Conservation (phyloP, 768 basidiomycete genomes). For the Cantharellus anzutake region DNA sequence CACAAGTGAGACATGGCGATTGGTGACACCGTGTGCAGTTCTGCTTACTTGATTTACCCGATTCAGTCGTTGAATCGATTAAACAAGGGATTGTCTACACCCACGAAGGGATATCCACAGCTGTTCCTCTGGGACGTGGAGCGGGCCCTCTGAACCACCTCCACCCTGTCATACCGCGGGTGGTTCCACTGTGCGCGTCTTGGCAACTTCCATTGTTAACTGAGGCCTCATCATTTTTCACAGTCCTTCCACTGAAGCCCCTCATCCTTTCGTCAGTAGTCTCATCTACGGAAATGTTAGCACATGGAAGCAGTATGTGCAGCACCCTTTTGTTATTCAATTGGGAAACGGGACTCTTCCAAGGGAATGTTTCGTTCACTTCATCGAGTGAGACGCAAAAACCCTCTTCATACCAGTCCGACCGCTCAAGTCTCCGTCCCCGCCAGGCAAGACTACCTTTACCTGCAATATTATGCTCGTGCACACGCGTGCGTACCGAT, state of each 20-base stretch:
- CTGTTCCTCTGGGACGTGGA: constrained; percentile 48
- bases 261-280: constrained; percentile 46
- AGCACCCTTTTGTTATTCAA: constrained; percentile 68
- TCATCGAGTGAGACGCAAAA: constrained; percentile 44
- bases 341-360: constrained; percentile 57
- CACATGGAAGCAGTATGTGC: constrained; percentile 55
- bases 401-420: background rate
- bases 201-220: background rate
- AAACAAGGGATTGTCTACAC: constrained; percentile 49
- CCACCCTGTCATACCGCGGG: constrained; percentile 31
- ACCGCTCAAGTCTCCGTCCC: background rate
- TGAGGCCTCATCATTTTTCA: background rate
- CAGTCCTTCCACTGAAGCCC: constrained; percentile 39
- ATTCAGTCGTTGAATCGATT: constrained; percentile 39
- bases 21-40: background rate
- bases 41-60: background rate
- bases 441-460: constrained; percentile 60
- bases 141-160: constrained; percentile 79
- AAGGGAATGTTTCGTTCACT: constrained; percentile 52
- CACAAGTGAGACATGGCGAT: constrained; percentile 18
- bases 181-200: constrained; percentile 35
- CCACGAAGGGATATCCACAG: constrained; percentile 50
- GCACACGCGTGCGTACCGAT: constrained; percentile 37
- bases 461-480: constrained; percentile 67
- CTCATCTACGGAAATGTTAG: constrained; percentile 37